A percentile compares a stretch with the other conserved stretches of the same genome.
Conservation (phyloP, 495 filamentous ascomycete genomes). For the Trypethelium eluteriae region DNA sequence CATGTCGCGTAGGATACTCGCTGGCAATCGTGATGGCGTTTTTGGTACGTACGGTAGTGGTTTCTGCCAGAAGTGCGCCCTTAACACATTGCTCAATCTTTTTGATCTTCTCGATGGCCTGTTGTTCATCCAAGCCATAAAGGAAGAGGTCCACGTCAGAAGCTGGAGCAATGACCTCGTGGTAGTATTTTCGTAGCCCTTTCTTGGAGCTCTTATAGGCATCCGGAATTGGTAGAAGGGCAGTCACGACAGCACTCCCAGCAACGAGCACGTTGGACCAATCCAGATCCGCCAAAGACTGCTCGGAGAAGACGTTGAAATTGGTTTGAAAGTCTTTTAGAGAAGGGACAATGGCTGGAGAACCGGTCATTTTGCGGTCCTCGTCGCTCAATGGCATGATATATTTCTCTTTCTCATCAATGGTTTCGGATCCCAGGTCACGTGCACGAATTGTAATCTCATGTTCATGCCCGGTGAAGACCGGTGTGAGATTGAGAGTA, state of each 20-base stretch:
- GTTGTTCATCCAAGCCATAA: constrained; percentile 62
- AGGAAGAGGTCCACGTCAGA: constrained; percentile 82
- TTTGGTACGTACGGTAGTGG: constrained; percentile 69
- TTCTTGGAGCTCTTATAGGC: constrained; percentile 57
- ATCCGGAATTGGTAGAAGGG: constrained; percentile 61
- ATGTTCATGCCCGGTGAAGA: constrained; percentile 54
- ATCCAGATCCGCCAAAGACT: constrained; percentile 53
- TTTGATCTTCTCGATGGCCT: constrained; percentile 74
- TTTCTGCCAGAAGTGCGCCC: constrained; percentile 66
- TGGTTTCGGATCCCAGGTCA: constrained; percentile 49
- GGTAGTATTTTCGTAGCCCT: constrained; percentile 62
- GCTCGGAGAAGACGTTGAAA: constrained; percentile 72
- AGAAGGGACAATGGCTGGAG: constrained; percentile 55
- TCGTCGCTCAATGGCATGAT: constrained; percentile 58
- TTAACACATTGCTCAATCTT: constrained; percentile 63
- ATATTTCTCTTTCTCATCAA: constrained; percentile 56
- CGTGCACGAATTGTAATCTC: constrained; percentile 57
- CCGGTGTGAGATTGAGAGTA: constrained; percentile 58
- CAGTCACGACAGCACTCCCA: constrained; percentile 68
- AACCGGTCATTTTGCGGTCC: constrained; percentile 50
- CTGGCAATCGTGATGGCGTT: constrained; percentile 76
- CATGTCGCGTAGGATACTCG: constrained; percentile 73
- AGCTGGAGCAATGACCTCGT: constrained; percentile 68
- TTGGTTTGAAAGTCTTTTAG: constrained; percentile 66
- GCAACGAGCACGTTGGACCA: constrained; percentile 73